Percentiles rank a stretch among this genome's conserved stretches.
Evolutionary conservation across 148 eudicot genomes (phyloP).

Genomic region (Pouteria glomerata): DNA sequence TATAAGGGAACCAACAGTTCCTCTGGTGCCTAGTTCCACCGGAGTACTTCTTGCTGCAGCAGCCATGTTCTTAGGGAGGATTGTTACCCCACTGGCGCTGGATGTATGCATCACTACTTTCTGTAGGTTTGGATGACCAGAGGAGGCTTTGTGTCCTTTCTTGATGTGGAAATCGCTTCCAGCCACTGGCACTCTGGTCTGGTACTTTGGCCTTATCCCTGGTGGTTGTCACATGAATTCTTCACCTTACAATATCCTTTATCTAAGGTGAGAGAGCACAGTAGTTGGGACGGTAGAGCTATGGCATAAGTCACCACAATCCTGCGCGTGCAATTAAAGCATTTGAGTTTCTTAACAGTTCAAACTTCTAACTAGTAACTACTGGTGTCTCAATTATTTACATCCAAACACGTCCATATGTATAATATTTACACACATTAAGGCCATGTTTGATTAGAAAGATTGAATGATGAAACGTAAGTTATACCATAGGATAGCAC

Average conservation of each 20-base stretch:
- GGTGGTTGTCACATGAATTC: background rate
- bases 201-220: background rate
- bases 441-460: too few species aligned
- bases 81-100: conserved; percentile 17
- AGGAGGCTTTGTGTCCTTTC: conserved; percentile 5
- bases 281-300: too few species aligned
- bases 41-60: conserved; percentile 36
- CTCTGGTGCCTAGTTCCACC: conserved; percentile 50
- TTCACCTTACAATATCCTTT: too few species aligned
- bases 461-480: too few species aligned
- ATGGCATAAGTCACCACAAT: conserved; percentile 14
- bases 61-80: conserved; percentile 22
- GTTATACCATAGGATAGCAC: too few species aligned
- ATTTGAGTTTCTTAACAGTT: conserved; percentile 13
- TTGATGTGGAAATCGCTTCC: conserved; percentile 7
- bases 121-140: conserved; percentile 5
- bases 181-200: conserved; percentile 12
- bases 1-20: conserved; percentile 53
- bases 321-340: conserved; percentile 23
- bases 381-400: conserved; percentile 4
- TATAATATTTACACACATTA: too few species aligned
- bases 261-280: background rate
- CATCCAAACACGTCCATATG: too few species aligned
- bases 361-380: conserved; percentile 15
- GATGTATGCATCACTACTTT: conserved; percentile 20